Evolutionary conservation across 2,329 filamentous ascomycete genomes (phyloP), one percentile per base, ranked within the genome.

Genomic region (Mollisia scopiformis): DNA sequence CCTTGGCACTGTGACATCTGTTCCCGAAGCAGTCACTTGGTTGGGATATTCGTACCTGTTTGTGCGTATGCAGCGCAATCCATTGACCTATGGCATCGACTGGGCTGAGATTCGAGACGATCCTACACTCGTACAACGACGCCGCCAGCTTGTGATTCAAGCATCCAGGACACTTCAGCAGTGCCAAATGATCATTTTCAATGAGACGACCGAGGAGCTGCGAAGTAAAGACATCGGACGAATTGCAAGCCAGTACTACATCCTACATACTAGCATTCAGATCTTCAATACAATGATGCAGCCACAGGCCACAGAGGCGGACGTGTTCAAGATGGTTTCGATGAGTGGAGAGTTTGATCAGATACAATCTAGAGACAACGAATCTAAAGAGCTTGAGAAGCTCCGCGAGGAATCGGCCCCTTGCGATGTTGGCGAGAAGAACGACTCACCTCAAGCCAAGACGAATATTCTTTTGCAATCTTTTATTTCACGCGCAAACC

Each of bases 101-200:
- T 98, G 92, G 91, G 83, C 89, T 16, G 95, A 99, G 75, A 50
- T 92, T 57, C 83, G 88, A 31, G 91, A 98, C 68, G 95, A 99
- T 70, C 93, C 93, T 0, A 88, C 88, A 61, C 83, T 99, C 27
- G 92, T 97, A 1, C 90, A 95, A 71, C 84, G 94, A 67, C 87
- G 95, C 55, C 87, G 93, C 2, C 88, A 95, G 66, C 81, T 99
- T 55, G 90, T 95, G 57, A 93, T 96, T 47, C 89, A 96, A 69
- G 95, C 95, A 25, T 95, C 95, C 0, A 84, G 88, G 46, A 91
- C 92, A 5, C 79, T 99, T 46, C 93, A 97, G 72, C 85, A 93
- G 72, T 96, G 92, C 68, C 95, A 99, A 76, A 99, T 99, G 96
- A 95, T 99, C 71, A 95, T 99, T 59, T 99, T 94, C 80, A 97